Conservation (phyloP, 202 grass and related monocot genomes). For the Digitaria exilis region DNA sequence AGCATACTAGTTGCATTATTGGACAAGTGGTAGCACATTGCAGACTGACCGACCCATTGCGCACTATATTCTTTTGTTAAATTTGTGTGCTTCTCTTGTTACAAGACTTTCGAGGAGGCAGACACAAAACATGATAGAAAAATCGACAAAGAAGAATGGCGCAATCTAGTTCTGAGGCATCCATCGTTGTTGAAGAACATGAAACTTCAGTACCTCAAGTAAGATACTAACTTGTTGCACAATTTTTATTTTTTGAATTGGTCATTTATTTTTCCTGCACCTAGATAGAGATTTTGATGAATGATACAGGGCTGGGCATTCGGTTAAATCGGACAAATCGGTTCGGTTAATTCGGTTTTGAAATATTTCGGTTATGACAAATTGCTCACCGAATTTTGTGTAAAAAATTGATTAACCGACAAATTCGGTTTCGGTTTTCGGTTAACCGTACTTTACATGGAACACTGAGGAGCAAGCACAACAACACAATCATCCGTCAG, state of each 20-base stretch:
- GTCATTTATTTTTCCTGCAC: neutral
- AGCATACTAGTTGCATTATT: neutral
- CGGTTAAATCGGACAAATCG: too few relatives aligned
- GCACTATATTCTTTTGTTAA: conserved; percentile 13
- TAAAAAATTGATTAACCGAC: too few relatives aligned
- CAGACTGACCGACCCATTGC: neutral
- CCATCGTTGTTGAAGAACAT: conserved; percentile 89
- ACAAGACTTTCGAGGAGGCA: conserved; percentile 80
- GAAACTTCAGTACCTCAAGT: conserved; percentile 83
- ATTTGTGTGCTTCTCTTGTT: conserved; percentile 29
- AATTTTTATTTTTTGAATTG: neutral
- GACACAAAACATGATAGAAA: conserved; percentile 91
- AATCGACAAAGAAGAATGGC: conserved; percentile 96
- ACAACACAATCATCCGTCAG: too few relatives aligned
- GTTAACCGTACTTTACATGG: too few relatives aligned
- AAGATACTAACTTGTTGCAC: conserved; percentile 31
- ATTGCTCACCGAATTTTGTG: too few relatives aligned
- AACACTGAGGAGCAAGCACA: too few relatives aligned
- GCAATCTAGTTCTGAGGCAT: conserved; percentile 75
- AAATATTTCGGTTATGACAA: too few relatives aligned
- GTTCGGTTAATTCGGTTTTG: too few relatives aligned
- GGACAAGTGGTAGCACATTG: neutral
- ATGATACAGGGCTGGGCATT: too few relatives aligned
- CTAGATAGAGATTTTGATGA: neutral
- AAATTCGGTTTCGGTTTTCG: too few relatives aligned